These are phyloP conservation scores for Nakaseomyces bracarensis DNA, from an alignment of 1,139 yeast species.

Conservation along the genomic window DNA sequence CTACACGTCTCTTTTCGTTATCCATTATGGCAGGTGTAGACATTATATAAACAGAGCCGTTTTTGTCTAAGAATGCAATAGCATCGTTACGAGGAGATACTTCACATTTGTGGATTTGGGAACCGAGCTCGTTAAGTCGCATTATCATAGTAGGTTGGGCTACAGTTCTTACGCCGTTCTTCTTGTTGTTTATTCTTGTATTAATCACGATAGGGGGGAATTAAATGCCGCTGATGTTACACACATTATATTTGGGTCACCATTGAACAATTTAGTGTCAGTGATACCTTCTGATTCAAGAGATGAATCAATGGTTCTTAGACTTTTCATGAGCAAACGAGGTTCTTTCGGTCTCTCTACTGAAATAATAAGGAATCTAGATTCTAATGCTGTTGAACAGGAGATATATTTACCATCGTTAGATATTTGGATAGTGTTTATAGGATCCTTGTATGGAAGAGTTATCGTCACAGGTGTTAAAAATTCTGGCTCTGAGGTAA, in stretches of 20 bases:
- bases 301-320: constrained; percentile 51
- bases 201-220: constrained; percentile 56
- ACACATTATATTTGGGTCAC: constrained; percentile 45
- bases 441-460: constrained; percentile 78
- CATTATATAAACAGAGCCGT: constrained; percentile 66
- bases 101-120: constrained; percentile 61
- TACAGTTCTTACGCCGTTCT: constrained; percentile 35
- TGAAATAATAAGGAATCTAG: constrained; percentile 67
- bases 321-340: constrained; percentile 57
- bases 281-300: constrained; percentile 85
- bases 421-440: constrained; percentile 65
- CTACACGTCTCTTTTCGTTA: constrained; percentile 49
- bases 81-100: constrained; percentile 85
- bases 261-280: constrained; percentile 62
- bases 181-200: constrained; percentile 39
- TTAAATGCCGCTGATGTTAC: constrained; percentile 53
- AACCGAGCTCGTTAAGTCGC: constrained; percentile 74
- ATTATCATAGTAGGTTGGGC: constrained; percentile 50
- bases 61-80: constrained; percentile 67
- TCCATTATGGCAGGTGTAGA: constrained; percentile 52
- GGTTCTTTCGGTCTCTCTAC: constrained; percentile 61
- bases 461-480: constrained; percentile 59
- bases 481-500: constrained; percentile 19
- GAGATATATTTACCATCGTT: constrained; percentile 59
- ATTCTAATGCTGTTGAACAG: constrained; percentile 79